Evolutionary conservation across 257 asterid genomes (phyloP), one percentile per base, ranked within the genome.

Genomic region (Cordia subcordata): DNA sequence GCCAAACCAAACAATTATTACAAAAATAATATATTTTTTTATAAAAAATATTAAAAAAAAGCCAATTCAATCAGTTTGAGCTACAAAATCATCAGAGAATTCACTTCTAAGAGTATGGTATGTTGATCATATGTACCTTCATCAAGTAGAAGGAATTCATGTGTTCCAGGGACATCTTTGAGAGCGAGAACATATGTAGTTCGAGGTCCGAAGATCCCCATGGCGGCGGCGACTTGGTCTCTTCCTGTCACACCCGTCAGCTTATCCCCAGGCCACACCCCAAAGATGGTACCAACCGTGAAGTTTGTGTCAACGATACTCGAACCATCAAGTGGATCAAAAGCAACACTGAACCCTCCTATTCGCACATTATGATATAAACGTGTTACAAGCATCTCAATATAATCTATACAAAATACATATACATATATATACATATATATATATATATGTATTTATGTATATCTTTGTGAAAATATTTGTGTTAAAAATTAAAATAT

Each of bases 311-410:
- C 98, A 8, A 91, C 98, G 44, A 91, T 91, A 76, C 98, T 91
- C 13, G 98, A 91, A 16, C 98, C 98, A 20, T 91, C 98, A 3
- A 91, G 88, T 10, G 98, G 98, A 68, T 91, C 96, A 40, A 91
- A 91, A 20, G 98, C 98, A 63, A 91, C 98, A 62, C 98, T 91
- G 54, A 91, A 91, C 70, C 98, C 98, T 45, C 96, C 98, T 90
- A 86, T 53, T 62, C n/a, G n/a, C n/a, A n/a, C n/a, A n/a, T n/a
- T n/a, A n/a, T n/a, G n/a, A n/a, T n/a, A n/a, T n/a, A n/a, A n/a
- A n/a, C n/a, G n/a, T n/a, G n/a, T n/a, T n/a, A n/a, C n/a, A n/a
- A n/a, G n/a, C n/a, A n/a, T n/a, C n/a, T n/a, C n/a, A n/a, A n/a
- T n/a, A n/a, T n/a, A n/a, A n/a, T n/a, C n/a, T n/a, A n/a, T n/a